Base-by-base conservation (phyloP, 2,329 filamentous ascomycete species). In the Colletotrichum sp. region DNA sequence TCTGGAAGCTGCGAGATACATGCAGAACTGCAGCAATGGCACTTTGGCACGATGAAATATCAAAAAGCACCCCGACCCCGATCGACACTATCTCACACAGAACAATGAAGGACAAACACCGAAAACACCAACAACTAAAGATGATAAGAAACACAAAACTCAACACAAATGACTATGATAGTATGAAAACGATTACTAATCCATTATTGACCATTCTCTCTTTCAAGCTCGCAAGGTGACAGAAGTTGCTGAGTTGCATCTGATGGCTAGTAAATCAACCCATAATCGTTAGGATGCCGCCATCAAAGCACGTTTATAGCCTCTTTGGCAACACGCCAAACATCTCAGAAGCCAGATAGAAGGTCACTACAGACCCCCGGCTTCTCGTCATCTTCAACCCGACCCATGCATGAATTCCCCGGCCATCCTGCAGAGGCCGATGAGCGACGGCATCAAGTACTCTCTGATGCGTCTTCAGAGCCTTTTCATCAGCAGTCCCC, bases 191-290 rank as follows among this genome's bases (percentile, higher is more conserved):
- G 26, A 26, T 26, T 26, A 26, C 26, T 26, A 26, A 26, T 26
- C 26, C 26, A 26, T 26, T 28, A 28, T 28, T 52, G 3, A 21
- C 10, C 0, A 13, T 2, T 13, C 1, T 1, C 44, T 21, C 10
- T 52, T 52, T 21, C 10, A 52, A 21, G 39, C 44, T 52, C 2
- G 4, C 10, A 1, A 21, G 44, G n/a, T 10, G 3, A 3, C 34
- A 36, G 2, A 21, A 10, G 44, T 10, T n/a, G 5, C 18, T 0
- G 16, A 44, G 9, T 0, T 10, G 18, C 18, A 44, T 44, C 18
- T n/a, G 8, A n/a, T 44, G 2, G 36, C 16, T 18, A 0, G 1
- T 9, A 44, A 10, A 44, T 12, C 4, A 1, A 10, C 9, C 0
- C 18, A 12, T 49, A 3, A n/a, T 49, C 18, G 5, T 12, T n/a